A percentile compares a stretch with the other conserved stretches of the same genome.
These are phyloP conservation scores for Tanacetum coccineum DNA, from an alignment of 129 eudicot genomes.

Conservation along the genomic window DNA sequence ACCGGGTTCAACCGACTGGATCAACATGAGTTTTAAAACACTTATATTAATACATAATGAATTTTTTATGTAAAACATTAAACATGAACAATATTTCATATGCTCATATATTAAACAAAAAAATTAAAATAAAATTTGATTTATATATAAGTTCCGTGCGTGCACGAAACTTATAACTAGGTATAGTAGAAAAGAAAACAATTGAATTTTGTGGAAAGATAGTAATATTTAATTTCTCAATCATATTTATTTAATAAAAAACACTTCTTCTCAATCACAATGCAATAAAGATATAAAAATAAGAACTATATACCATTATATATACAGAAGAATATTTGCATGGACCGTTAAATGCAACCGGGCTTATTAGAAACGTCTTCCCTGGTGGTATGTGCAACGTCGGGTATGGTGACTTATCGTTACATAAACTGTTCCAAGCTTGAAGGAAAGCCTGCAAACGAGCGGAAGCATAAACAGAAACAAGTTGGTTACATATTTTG, in stretches of 20 bases:
- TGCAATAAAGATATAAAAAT: background rate
- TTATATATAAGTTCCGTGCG: no score
- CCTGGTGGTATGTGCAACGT: background rate
- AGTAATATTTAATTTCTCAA: no score
- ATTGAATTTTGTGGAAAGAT: no score
- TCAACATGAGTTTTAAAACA: no score
- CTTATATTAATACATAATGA: no score
- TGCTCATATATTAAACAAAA: no score
- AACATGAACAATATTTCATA: no score
- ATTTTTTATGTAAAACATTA: no score
- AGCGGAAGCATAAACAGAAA: background rate
- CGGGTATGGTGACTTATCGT: background rate
- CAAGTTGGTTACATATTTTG: background rate
- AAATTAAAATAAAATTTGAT: no score
- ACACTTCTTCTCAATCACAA: background rate
- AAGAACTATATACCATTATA: background rate
- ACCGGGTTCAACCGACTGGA: no score
- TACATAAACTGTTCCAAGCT: constrained; percentile 11
- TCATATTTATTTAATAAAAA: background rate
- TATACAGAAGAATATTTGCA: background rate
- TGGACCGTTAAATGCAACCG: constrained; percentile 4
- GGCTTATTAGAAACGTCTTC: background rate
- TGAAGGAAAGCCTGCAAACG: constrained; percentile 6
- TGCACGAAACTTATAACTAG: no score
- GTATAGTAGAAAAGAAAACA: no score